A percentile compares a stretch with the other conserved stretches of the same genome.
These are phyloP conservation scores for Seiridium unicorne DNA, from an alignment of 2,329 filamentous ascomycete species.

Conservation along the genomic window DNA sequence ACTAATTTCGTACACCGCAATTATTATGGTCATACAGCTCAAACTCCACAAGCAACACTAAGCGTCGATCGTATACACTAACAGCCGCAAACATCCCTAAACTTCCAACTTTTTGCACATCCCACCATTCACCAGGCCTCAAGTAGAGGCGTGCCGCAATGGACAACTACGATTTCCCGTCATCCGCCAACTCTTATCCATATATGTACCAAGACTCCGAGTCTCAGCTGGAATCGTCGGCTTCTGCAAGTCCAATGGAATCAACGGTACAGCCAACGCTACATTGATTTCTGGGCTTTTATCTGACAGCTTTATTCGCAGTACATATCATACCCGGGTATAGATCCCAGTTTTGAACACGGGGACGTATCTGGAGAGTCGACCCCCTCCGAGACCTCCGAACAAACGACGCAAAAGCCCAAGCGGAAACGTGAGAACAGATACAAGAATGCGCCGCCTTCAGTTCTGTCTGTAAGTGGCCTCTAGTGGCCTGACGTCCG, in stretches of 20 bases:
- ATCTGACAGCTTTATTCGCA: conserved; percentile 21
- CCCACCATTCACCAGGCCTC: too few species aligned
- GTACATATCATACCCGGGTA: conserved; percentile 25
- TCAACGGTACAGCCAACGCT: conserved; percentile 30
- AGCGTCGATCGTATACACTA: neutral
- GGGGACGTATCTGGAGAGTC: conserved; percentile 20
- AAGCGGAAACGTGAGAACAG: conserved; percentile 51
- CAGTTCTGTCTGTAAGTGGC: conserved; percentile 44
- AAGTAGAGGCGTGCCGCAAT: conserved; percentile 17
- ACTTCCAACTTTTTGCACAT: neutral
- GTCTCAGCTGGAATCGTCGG: conserved; percentile 33
- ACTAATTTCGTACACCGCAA: neutral
- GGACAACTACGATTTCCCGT: conserved; percentile 31
- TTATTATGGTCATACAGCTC: too few species aligned
- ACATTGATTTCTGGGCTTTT: too few species aligned
- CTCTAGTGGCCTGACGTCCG: too few species aligned
- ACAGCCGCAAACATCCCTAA: neutral
- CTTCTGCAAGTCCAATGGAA: conserved; percentile 35
- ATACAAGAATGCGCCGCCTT: conserved; percentile 51
- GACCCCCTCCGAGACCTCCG: conserved; percentile 17
- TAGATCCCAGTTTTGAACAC: conserved; percentile 22
- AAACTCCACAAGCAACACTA: too few species aligned
- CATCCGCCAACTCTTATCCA: conserved; percentile 28
- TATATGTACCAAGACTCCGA: conserved; percentile 35
- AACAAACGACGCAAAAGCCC: conserved; percentile 29